phyloP scores from a whole-genome alignment of 352 stramenopile genomes.

The Blastocystis sp. region DNA sequence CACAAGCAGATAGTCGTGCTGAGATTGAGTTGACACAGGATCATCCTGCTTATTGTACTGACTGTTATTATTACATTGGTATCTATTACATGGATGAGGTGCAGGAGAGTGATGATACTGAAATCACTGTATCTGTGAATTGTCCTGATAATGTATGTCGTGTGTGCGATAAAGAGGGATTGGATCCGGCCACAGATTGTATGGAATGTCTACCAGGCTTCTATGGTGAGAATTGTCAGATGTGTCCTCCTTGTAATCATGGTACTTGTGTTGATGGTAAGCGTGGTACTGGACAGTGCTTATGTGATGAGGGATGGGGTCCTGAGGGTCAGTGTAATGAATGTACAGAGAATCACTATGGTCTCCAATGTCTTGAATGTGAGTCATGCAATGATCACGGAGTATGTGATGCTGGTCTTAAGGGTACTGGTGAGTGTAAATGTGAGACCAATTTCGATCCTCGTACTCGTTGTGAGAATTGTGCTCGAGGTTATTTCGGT shows the following conservation, averaged over 20 bases:
- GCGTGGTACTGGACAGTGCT: constrained; percentile 74
- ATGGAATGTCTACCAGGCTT: constrained; percentile 74
- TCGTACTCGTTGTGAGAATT: constrained; percentile 74
- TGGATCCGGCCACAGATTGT: constrained; percentile 73
- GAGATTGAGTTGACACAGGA: constrained; percentile 32
- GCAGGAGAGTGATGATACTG: not conserved
- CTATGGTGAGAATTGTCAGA: constrained; percentile 72
- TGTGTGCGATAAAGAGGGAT: constrained; percentile 66
- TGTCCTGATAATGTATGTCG: constrained; percentile 1
- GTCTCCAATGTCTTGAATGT: constrained; percentile 71
- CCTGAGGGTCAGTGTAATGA: constrained; percentile 72
- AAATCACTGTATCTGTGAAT: constrained; percentile 6
- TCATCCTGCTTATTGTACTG: constrained; percentile 17
- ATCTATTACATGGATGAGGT: constrained; percentile 26
- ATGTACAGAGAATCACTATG: constrained; percentile 76
- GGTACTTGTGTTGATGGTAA: constrained; percentile 77
- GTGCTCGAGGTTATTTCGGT: constrained; percentile 75
- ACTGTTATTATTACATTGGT: constrained; percentile 50
- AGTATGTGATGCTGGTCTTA: constrained; percentile 75
- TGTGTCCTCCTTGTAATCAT: constrained; percentile 76
- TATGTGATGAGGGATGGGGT: constrained; percentile 78
- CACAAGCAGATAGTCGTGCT: constrained; percentile 20
- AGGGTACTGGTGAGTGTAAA: constrained; percentile 74
- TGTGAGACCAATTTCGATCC: constrained; percentile 76
- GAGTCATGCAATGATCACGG: constrained; percentile 74